Evolutionary conservation across 2,329 filamentous ascomycete species (phyloP).

Genomic region (Aulographum hederae): DNA sequence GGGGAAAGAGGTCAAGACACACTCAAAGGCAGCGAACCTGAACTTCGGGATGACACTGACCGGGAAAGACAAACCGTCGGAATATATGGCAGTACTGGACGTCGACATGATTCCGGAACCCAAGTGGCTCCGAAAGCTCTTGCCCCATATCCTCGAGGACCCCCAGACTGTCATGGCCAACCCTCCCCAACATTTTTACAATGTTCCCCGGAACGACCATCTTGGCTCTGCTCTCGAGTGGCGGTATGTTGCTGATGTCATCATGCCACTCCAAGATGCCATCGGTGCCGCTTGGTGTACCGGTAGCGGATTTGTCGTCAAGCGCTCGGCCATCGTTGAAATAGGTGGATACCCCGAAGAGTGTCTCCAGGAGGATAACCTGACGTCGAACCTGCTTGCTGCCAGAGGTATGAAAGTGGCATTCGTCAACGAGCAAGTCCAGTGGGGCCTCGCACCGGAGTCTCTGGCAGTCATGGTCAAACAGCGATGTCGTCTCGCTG

Average conservation of each 20-base stretch:
- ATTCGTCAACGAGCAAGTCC: constrained; percentile 9
- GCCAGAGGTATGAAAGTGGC: constrained; percentile 44
- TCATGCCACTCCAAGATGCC: constrained; percentile 27
- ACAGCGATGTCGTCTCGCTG: too few species aligned
- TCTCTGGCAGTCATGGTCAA: constrained; percentile 8
- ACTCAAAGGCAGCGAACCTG: constrained; percentile 48
- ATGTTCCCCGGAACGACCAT: constrained; percentile 40
- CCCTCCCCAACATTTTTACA: constrained; percentile 45
- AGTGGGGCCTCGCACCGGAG: constrained; percentile 9
- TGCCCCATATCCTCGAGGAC: constrained; percentile 39
- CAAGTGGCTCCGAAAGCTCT: constrained; percentile 38
- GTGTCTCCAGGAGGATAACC: constrained; percentile 42
- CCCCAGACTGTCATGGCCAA: constrained; percentile 38
- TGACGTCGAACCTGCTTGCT: constrained; percentile 37
- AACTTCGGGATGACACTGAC: constrained; percentile 36
- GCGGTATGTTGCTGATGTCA: constrained; percentile 10
- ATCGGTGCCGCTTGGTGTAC: constrained; percentile 40
- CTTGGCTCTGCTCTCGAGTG: constrained; percentile 10
- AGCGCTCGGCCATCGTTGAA: constrained; percentile 38
- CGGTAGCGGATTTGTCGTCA: constrained; percentile 43
- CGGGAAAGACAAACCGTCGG: constrained; percentile 34
- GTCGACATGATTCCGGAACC: constrained; percentile 50
- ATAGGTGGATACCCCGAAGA: constrained; percentile 44
- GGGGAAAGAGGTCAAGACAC: constrained; percentile 23
- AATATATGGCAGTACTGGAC: constrained; percentile 43